Evolutionary conservation across 768 basidiomycete species (phyloP).

Genomic region (Leccinum subtestaceum): DNA sequence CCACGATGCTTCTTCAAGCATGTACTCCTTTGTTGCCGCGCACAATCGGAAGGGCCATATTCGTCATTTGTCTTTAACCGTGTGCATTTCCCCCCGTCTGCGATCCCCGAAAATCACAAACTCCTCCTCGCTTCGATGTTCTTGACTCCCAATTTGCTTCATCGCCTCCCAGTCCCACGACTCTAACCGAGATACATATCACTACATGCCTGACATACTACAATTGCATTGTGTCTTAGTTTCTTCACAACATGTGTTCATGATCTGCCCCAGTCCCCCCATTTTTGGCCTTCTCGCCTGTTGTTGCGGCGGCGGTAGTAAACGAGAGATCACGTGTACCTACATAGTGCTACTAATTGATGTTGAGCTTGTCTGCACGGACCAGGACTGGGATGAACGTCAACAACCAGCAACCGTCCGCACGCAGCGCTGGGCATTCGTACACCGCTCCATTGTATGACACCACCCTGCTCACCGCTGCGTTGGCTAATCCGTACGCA

Average conservation of each 20-base stretch:
- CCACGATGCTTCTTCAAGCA: constrained; percentile 8
- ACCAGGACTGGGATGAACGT: constrained; percentile 7
- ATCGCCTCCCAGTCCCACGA: constrained; percentile 11
- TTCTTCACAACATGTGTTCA: constrained; percentile 22
- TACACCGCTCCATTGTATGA: constrained; percentile 19
- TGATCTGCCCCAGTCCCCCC: constrained; percentile 10
- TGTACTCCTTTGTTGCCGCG: constrained; percentile 12
- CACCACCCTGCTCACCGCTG: constrained; percentile 24
- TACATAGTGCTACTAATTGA: not conserved
- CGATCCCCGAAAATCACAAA: constrained; percentile 23
- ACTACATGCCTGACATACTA: constrained; percentile 32
- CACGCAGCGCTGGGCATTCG: not conserved
- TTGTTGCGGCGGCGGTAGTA: not conserved
- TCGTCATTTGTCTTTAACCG: constrained; percentile 23
- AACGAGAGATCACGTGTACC: constrained; percentile 21
- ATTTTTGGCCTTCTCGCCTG: constrained; percentile 1
- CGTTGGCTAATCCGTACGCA: constrained; percentile 30
- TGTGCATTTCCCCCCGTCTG: constrained; percentile 21
- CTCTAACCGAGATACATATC: constrained; percentile 26
- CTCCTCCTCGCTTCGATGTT: constrained; percentile 22
- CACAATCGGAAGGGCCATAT: constrained; percentile 18
- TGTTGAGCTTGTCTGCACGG: not conserved
- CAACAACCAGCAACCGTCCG: constrained; percentile 10
- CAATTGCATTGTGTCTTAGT: constrained; percentile 33
- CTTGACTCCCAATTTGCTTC: constrained; percentile 28